Base-by-base conservation (phyloP, 2,329 filamentous ascomycete genomes). In the Hypoxylon sp. region DNA sequence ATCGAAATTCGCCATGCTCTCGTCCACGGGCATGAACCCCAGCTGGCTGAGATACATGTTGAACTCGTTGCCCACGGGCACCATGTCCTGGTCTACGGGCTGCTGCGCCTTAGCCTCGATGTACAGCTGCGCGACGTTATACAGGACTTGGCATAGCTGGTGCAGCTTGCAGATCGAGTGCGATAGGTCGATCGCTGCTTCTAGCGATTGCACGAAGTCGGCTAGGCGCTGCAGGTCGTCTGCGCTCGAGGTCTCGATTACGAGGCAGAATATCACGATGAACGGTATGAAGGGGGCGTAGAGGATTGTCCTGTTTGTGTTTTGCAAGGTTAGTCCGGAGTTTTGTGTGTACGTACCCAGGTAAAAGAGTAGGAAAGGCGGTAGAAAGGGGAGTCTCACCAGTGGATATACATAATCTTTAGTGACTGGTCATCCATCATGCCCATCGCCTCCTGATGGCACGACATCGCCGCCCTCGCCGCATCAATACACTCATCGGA, bases 71-170 rank as follows among this genome's bases (percentile, higher is more conserved):
- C 77, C 73, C 9, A 75, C 72, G 6, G 73, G 73, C 8, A 72
- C 74, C 63, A 74, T 73, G 29, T 73, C 70, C 60, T 72, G 70
- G 29, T 70, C 66, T 11, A 59, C 22, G 39, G 62, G 74, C 37
- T 71, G 77, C 62, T 81, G 70, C 79, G 81, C 76, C 66, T 86
- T 87, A 2, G 86, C 85, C 73, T 89, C 85, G 14, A 90, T 80
- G 69, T 90, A 90, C 3, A 89, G 80, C 37, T 84, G 81, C 0
- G 88, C 88, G 6, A 90, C 85, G 37, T 82, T 87, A 69, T 86
- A 84, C 54, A 91, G 83, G 1, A 89, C 84, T 51, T 87, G 83
- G 69, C 87, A 90, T 13, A 91, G 81, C 26, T 84, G 86, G 67
- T 87, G 84, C 14, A 89, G 79, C 70, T 87, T 87, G 26, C 83